These are phyloP conservation scores for Chaetothyriales sp. DNA, from an alignment of 2,329 filamentous ascomycete genomes.

Conservation along the genomic window DNA sequence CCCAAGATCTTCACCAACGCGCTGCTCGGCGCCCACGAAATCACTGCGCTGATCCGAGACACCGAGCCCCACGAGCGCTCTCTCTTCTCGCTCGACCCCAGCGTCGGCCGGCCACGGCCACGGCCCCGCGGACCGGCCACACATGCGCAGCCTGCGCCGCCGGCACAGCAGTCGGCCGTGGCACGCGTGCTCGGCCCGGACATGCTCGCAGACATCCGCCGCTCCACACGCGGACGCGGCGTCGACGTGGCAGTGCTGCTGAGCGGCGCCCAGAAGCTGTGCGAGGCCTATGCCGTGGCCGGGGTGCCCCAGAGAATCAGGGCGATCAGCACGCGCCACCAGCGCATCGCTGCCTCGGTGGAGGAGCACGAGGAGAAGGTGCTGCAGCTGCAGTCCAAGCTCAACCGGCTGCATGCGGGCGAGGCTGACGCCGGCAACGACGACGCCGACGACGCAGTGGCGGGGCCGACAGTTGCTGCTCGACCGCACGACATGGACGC, in stretches of 20 bases:
- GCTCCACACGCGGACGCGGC: conserved; percentile 41
- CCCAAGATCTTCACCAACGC: conserved; percentile 96
- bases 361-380: conserved; percentile 71
- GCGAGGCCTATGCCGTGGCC: conserved; percentile 69
- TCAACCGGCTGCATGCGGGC: conserved; percentile 58
- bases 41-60: conserved; percentile 86
- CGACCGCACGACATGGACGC: conserved; percentile 26
- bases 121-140: too few species aligned
- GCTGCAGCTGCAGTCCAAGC: conserved; percentile 56
- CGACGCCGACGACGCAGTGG: conserved; percentile 36
- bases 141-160: too few species aligned
- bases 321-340: conserved; percentile 55
- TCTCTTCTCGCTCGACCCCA: conserved; percentile 78
- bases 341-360: conserved; percentile 58
- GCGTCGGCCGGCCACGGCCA: conserved; percentile 34
- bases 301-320: conserved; percentile 67
- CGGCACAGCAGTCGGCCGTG: conserved; percentile 61
- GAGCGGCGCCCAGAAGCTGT: conserved; percentile 77
- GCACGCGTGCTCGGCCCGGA: conserved; percentile 78
- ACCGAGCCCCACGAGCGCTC: conserved; percentile 90
- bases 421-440: conserved; percentile 26
- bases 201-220: conserved; percentile 65
- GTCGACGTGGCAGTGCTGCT: conserved; percentile 78
- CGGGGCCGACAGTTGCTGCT: conserved; percentile 4
- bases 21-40: conserved; percentile 74